phyloP scores from a whole-genome alignment of 2,329 filamentous ascomycete species.

The Cercospora citrullina region DNA sequence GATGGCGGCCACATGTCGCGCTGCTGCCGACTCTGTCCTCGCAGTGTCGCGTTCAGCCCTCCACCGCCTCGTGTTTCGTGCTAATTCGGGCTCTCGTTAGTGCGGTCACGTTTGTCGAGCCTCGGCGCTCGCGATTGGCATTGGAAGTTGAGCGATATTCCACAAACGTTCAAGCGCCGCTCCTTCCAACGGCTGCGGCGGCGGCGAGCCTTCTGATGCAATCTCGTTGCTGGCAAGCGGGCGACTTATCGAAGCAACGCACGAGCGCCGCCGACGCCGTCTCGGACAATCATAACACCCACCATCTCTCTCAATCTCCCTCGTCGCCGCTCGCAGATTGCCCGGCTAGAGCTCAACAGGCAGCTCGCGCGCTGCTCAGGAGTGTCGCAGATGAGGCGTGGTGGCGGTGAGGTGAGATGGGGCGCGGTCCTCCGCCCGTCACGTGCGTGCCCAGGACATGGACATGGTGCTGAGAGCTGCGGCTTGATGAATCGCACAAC shows the following conservation, averaged over 20 bases:
- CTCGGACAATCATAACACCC: background rate
- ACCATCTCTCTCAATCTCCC: background rate
- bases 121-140: slow-evolving; percentile 4
- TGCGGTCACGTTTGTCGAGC: background rate
- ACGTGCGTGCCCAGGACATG: background rate
- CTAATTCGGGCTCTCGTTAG: background rate
- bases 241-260: background rate
- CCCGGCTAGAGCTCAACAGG: background rate
- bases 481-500: background rate
- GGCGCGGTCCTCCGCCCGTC: background rate
- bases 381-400: background rate
- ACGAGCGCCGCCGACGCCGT: background rate
- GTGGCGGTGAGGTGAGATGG: background rate
- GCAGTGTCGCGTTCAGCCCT: background rate
- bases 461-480: background rate
- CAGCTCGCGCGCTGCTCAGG: background rate
- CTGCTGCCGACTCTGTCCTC: background rate
- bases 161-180: slow-evolving; percentile 3
- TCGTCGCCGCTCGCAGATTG: background rate
- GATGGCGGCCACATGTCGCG: background rate
- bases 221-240: slow-evolving; percentile 1
- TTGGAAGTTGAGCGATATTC: background rate
- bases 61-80: background rate
- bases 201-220: background rate
- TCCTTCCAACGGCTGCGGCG: background rate